A percentile compares a stretch with the other conserved stretches of the same genome.
These are phyloP conservation scores for Aurifilum marmelostoma DNA, from an alignment of 2,329 filamentous ascomycete species.

Conservation along the genomic window DNA sequence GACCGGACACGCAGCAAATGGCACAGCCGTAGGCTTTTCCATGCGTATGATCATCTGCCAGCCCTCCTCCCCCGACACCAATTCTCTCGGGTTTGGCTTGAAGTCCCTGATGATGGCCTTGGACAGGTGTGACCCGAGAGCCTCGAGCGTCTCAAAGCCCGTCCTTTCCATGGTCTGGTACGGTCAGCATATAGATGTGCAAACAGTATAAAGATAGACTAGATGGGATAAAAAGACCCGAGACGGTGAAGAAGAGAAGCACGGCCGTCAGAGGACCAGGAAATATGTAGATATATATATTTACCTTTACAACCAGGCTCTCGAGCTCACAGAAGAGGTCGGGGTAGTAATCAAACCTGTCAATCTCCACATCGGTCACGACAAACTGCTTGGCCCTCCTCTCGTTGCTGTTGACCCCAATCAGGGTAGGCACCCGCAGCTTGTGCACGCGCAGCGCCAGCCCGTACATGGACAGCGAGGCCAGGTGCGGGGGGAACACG, in stretches of 20 bases:
- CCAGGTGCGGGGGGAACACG: slow-evolving; percentile 40
- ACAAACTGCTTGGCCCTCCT: slow-evolving; percentile 68
- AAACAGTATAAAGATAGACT: slow-evolving; percentile 9
- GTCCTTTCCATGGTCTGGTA: slow-evolving; percentile 57
- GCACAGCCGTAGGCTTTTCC: slow-evolving; percentile 75
- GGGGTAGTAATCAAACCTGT: slow-evolving; percentile 48
- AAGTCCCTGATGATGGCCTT: slow-evolving; percentile 51
- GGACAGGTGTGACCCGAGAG: slow-evolving; percentile 56
- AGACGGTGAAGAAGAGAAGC: neutral
- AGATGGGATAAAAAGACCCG: neutral
- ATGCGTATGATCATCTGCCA: slow-evolving; percentile 64
- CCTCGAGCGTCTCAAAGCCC: slow-evolving; percentile 66
- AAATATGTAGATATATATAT: neutral
- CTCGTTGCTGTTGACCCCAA: slow-evolving; percentile 76
- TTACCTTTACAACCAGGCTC: slow-evolving; percentile 62
- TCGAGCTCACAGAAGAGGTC: slow-evolving; percentile 64
- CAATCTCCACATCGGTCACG: slow-evolving; percentile 64
- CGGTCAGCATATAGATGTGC: slow-evolving; percentile 23
- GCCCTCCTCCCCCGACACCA: slow-evolving; percentile 41
- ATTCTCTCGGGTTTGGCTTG: slow-evolving; percentile 35
- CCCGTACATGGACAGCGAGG: slow-evolving; percentile 35
- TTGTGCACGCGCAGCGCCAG: slow-evolving; percentile 54
- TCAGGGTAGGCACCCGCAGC: slow-evolving; percentile 66
- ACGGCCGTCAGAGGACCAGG: neutral
- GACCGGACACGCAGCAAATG: slow-evolving; percentile 70